Evolutionary conservation across 805 yeast genomes (phyloP), one percentile per base, ranked within the genome.

Genomic region (Suhomyces canberraensis): DNA sequence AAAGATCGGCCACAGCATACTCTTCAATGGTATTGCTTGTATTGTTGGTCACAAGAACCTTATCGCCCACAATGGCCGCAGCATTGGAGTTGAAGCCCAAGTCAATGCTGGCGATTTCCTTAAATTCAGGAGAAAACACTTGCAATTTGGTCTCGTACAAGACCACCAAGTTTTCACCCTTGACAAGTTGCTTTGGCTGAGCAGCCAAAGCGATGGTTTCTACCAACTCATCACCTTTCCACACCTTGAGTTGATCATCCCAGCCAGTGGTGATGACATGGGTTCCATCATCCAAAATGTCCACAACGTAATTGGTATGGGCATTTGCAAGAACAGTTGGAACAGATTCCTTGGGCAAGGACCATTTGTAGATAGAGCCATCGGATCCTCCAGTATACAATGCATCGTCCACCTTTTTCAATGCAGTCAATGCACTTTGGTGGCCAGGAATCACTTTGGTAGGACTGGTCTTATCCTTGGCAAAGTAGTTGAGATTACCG

Each of bases 371-470:
- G 8, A 90, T 60, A 25, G 75, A 66, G 20, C 98, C 98, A 57
- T 91, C 97, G 38, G 83, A 79, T 21, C 91, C 81, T 13, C 96
- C 96, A 2, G 90, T 73, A 40, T 66, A 60, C 7, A 79, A 36
- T 2, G 38, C 47, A 4, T 53, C 59, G 27, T 24, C 45, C 9
- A 56, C 53, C 4, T 57, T 48, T 1, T 61, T 48, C 24, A 81
- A 54, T 0, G 89, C 73, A 1, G 96, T 87, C 38, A 91, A 75
- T 11, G 89, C 73, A 48, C 79, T 79, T 58, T 90, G 96, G 53
- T 91, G 97, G 16, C 97, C 96, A 38, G 65, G 59, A 11, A 87
- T 61, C 1, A 72, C 60, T 18, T 52, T 52, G 3, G 55, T 57
- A 3, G 77, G 74, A 25, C 47, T 40, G 6, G 49, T 22, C 7